A percentile compares a stretch with the other conserved stretches of the same genome.
These are phyloP conservation scores for Tricholoma hemisulphureum DNA, from an alignment of 768 basidiomycete species.

Conservation along the genomic window DNA sequence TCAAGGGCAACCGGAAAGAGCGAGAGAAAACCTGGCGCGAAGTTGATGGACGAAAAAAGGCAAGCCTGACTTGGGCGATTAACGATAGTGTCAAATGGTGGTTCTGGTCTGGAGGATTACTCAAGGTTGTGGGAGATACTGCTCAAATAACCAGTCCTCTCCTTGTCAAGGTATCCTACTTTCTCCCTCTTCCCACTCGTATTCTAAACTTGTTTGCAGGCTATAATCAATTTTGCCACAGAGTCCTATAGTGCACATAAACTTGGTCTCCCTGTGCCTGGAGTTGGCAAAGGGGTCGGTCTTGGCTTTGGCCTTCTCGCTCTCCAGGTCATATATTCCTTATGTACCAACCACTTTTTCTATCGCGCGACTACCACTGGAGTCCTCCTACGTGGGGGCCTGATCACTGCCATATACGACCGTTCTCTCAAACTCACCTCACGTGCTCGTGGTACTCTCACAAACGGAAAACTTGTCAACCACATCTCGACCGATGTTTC, in stretches of 20 bases:
- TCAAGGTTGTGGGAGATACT: constrained; percentile 63
- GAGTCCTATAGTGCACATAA: constrained; percentile 55
- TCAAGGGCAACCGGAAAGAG: constrained; percentile 50
- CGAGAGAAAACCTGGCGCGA: constrained; percentile 67
- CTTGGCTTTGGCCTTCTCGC: constrained; percentile 66
- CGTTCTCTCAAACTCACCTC: constrained; percentile 75
- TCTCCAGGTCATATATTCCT: constrained; percentile 64
- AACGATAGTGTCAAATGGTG: constrained; percentile 77
- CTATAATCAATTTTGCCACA: constrained; percentile 68
- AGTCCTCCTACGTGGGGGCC: constrained; percentile 76
- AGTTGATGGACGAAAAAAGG: constrained; percentile 55
- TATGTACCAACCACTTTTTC: constrained; percentile 82
- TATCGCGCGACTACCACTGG: constrained; percentile 73
- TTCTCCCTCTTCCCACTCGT: background rate
- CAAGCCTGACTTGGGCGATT: constrained; percentile 67
- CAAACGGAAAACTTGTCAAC: constrained; percentile 88
- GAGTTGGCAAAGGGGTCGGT: constrained; percentile 64
- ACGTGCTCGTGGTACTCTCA: constrained; percentile 73
- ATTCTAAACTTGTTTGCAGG: constrained; percentile 33
- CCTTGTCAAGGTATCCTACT: constrained; percentile 64
- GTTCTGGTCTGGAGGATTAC: constrained; percentile 70
- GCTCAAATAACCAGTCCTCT: constrained; percentile 75
- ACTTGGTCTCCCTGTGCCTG: constrained; percentile 34
- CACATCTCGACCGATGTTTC: constrained; percentile 93
- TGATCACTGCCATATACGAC: constrained; percentile 85